phyloP scores from a whole-genome alignment of 2,329 filamentous ascomycete species.

The Teratosphaeria viscida region DNA sequence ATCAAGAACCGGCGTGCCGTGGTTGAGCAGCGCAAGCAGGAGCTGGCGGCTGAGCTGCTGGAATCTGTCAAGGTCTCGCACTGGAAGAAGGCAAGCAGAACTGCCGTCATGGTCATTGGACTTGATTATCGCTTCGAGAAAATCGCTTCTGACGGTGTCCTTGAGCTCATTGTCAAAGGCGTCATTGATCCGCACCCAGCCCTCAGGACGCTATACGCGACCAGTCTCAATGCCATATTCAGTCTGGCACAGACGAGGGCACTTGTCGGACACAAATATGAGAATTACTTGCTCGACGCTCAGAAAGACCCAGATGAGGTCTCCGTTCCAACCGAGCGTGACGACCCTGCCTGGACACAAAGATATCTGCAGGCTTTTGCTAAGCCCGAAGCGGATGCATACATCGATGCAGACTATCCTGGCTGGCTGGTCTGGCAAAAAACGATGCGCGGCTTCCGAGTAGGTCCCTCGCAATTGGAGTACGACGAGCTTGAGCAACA shows the following conservation, averaged over 20 bases:
- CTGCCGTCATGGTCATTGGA: constrained; percentile 81
- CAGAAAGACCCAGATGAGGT: constrained; percentile 70
- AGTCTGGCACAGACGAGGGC: constrained; percentile 81
- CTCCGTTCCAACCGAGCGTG: constrained; percentile 58
- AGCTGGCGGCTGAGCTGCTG: constrained; percentile 71
- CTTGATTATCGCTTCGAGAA: constrained; percentile 85
- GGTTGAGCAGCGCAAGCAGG: constrained; percentile 75
- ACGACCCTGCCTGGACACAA: constrained; percentile 68
- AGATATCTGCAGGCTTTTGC: constrained; percentile 70
- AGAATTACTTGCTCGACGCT: constrained; percentile 73
- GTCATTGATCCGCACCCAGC: constrained; percentile 86
- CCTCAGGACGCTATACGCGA: constrained; percentile 68
- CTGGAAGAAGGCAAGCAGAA: constrained; percentile 91
- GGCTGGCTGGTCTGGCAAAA: constrained; percentile 97
- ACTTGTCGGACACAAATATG: constrained; percentile 74
- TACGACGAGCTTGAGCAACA: constrained; percentile 74
- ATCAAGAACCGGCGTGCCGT: constrained; percentile 63
- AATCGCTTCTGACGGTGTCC: constrained; percentile 68
- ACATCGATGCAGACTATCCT: constrained; percentile 82
- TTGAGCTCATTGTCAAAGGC: constrained; percentile 71
- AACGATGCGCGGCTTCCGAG: constrained; percentile 67
- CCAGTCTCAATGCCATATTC: constrained; percentile 65
- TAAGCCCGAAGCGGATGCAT: constrained; percentile 69
- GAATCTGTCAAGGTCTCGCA: constrained; percentile 69
- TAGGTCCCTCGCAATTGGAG: constrained; percentile 56